Conservation (phyloP, 495 filamentous ascomycete species). For the Durotheca rogersii region DNA sequence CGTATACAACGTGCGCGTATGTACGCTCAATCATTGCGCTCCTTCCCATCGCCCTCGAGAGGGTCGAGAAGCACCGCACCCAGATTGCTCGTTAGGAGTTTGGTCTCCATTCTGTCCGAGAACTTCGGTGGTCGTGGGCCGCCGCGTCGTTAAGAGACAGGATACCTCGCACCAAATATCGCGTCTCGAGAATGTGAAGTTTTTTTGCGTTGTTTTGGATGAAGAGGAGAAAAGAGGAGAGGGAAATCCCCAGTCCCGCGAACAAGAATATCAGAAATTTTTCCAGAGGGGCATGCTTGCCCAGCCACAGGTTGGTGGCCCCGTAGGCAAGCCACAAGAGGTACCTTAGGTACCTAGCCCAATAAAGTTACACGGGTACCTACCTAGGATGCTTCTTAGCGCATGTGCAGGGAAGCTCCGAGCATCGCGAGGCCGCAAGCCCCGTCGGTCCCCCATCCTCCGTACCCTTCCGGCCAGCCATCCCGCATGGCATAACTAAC, state of each 20-base stretch:
- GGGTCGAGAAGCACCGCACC: conserved; percentile 55
- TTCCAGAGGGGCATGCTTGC: background rate
- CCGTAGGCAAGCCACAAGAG: background rate
- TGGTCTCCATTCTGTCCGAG: conserved; percentile 56
- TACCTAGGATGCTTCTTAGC: too few species aligned
- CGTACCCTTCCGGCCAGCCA: too few species aligned
- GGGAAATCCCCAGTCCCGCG: conserved; percentile 10
- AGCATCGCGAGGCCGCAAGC: conserved; percentile 19
- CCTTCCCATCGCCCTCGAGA: conserved; percentile 45
- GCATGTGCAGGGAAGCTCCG: conserved; percentile 17
- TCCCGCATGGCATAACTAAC: too few species aligned
- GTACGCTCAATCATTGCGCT: conserved; percentile 60
- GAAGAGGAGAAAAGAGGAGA: conserved; percentile 38
- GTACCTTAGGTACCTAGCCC: too few species aligned
- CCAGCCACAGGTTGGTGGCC: too few species aligned
- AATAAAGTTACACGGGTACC: too few species aligned
- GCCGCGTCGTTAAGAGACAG: conserved; percentile 32
- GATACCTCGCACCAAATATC: conserved; percentile 48
- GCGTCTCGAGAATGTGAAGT: conserved; percentile 53
- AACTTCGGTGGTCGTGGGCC: conserved; percentile 51
- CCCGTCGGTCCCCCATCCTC: background rate
- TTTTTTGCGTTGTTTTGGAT: conserved; percentile 54
- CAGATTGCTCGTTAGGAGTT: conserved; percentile 54
- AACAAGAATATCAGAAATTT: conserved; percentile 31
- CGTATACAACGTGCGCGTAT: conserved; percentile 26